phyloP scores from a whole-genome alignment of 2,329 filamentous ascomycete genomes.

The Kalmusia sp. region DNA sequence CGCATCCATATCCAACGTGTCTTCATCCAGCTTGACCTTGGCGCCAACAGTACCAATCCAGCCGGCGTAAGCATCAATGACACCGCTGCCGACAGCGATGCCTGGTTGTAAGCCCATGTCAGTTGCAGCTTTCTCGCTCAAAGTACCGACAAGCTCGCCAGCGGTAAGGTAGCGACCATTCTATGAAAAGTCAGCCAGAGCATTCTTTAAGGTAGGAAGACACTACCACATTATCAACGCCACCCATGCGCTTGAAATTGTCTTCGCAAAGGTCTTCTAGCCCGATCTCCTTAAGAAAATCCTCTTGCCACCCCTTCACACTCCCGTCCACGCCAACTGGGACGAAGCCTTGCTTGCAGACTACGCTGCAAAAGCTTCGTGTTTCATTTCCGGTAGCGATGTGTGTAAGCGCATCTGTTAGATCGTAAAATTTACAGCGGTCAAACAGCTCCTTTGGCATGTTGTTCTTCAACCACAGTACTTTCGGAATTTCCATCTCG shows the following conservation, averaged over 20 bases:
- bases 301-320: conserved; percentile 97
- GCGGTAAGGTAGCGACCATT: conserved; percentile 91
- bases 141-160: conserved; percentile 84
- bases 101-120: conserved; percentile 86
- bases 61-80: conserved; percentile 97
- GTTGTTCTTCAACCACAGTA: conserved; percentile 97
- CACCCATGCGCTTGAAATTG: conserved; percentile 91
- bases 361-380: conserved; percentile 91
- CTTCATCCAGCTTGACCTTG: conserved; percentile 78
- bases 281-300: conserved; percentile 87
- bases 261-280: conserved; percentile 84
- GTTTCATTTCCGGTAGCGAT: conserved; percentile 92
- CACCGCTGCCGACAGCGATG: conserved; percentile 92
- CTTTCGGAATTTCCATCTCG: conserved; percentile 99
- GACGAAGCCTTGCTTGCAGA: conserved; percentile 96
- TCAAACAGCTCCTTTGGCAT: conserved; percentile 92
- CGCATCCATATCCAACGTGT: conserved; percentile 70
- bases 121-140: conserved; percentile 81
- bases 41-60: conserved; percentile 99
- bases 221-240: conserved; percentile 92
- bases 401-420: conserved; percentile 91
- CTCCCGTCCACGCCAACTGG: conserved; percentile 97
- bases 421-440: conserved; percentile 95
- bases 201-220: conserved; percentile 30
- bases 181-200: conserved; percentile 60